Conservation (phyloP, 2,329 filamentous ascomycete species). For the Sphaerostilbella broomeana region DNA sequence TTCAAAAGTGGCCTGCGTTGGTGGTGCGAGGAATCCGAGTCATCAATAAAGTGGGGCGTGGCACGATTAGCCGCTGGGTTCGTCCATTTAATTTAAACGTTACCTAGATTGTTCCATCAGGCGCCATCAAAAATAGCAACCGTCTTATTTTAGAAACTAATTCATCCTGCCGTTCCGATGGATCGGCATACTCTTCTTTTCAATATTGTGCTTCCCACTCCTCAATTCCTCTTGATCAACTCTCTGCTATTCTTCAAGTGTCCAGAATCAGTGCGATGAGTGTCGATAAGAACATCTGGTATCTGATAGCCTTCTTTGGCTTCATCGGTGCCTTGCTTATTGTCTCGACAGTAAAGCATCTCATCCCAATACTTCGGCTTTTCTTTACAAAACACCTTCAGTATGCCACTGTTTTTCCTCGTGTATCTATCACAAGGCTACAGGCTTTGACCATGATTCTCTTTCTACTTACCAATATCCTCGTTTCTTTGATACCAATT, state of each 20-base stretch:
- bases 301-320: conserved; percentile 11
- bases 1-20: conserved; percentile 1
- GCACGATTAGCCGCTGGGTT: no score
- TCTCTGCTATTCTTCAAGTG: no score
- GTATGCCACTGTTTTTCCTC: conserved; percentile 1
- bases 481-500: conserved; percentile 1
- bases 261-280: no score
- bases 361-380: conserved; percentile 4
- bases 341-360: conserved; percentile 1
- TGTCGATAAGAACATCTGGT: conserved; percentile 3
- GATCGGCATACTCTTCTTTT: no score
- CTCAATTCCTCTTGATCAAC: no score
- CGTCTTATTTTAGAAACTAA: no score
- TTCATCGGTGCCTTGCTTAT: conserved; percentile 2
- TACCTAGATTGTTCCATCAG: no score
- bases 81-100: no score
- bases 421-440: neutral
- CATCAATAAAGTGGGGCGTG: conserved; percentile 4
- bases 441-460: neutral
- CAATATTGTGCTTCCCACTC: neutral
- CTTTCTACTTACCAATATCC: conserved; percentile 3
- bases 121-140: no score
- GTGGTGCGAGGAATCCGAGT: neutral
- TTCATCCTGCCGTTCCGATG: no score
- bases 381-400: conserved; percentile 7